Evolutionary conservation across 768 basidiomycete species (phyloP).

Genomic region (Tremella mesenterica): DNA sequence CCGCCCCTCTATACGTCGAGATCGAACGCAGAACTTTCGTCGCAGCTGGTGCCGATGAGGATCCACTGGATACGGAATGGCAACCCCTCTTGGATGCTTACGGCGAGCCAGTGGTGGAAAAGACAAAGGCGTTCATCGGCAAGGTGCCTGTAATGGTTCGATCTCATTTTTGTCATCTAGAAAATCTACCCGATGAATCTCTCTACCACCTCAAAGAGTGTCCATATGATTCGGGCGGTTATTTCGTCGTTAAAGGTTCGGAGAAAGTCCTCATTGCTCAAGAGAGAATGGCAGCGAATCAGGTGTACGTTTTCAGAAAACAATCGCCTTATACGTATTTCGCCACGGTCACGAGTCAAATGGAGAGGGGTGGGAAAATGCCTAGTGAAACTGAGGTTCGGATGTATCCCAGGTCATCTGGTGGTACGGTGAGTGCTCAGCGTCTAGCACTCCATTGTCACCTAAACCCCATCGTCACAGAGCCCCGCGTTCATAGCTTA

Average conservation of each 20-base stretch:
- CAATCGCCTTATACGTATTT: conserved; percentile 74
- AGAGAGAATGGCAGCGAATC: conserved; percentile 98
- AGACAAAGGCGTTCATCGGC: conserved; percentile 74
- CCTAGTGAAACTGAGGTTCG: conserved; percentile 89
- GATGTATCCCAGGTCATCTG: conserved; percentile 83
- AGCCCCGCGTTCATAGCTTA: too few species aligned
- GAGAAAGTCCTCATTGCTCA: conserved; percentile 99
- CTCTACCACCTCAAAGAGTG: conserved; percentile 92
- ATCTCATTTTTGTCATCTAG: conserved; percentile 87
- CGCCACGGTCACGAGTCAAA: conserved; percentile 92
- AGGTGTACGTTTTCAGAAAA: conserved; percentile 98
- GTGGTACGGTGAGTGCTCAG: conserved; percentile 62
- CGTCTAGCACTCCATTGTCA: background rate
- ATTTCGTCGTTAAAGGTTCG: conserved; percentile 98
- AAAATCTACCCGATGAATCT: conserved; percentile 66
- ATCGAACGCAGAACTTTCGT: conserved; percentile 77
- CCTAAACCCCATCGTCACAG: too few species aligned
- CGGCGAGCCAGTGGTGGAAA: conserved; percentile 27
- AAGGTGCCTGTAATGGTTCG: conserved; percentile 91
- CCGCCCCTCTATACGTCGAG: conserved; percentile 88
- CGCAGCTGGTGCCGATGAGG: conserved; percentile 56
- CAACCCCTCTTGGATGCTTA: conserved; percentile 32
- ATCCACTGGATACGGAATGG: conserved; percentile 69
- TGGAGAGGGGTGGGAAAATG: conserved; percentile 96
- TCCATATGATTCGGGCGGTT: conserved; percentile 93